Evolutionary conservation across 495 filamentous ascomycete species (phyloP).

Genomic region (Xylaria sp.): DNA sequence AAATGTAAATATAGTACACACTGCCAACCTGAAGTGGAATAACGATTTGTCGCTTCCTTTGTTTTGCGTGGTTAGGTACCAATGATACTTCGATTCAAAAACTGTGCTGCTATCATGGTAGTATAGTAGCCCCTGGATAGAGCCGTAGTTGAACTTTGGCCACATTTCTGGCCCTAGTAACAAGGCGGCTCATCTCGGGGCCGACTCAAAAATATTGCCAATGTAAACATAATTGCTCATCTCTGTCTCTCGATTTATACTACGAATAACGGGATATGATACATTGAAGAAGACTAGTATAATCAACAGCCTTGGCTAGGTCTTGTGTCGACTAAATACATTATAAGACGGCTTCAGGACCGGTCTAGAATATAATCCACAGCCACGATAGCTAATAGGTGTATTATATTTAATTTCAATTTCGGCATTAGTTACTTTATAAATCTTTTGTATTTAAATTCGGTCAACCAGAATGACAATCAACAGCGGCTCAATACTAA

Average conservation of each 20-base stretch:
- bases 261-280: background rate
- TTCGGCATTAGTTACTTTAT: background rate
- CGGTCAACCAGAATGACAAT: background rate
- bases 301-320: too few relatives aligned
- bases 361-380: background rate
- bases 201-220: background rate
- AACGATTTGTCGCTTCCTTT: background rate
- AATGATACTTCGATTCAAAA: background rate
- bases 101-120: background rate
- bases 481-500: background rate
- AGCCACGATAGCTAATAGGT: background rate
- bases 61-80: background rate
- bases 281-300: background rate
- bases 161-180: background rate
- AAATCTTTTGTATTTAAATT: background rate
- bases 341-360: too few relatives aligned
- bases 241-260: background rate
- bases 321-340: too few relatives aligned
- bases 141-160: background rate
- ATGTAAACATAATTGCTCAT: background rate
- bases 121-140: background rate
- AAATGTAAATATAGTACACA: background rate
- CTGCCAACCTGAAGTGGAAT: background rate
- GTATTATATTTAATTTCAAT: too few relatives aligned
- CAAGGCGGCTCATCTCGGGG: background rate